phyloP scores from a whole-genome alignment of 2,329 filamentous ascomycete genomes.

The Chalaropsis thielavioides region DNA sequence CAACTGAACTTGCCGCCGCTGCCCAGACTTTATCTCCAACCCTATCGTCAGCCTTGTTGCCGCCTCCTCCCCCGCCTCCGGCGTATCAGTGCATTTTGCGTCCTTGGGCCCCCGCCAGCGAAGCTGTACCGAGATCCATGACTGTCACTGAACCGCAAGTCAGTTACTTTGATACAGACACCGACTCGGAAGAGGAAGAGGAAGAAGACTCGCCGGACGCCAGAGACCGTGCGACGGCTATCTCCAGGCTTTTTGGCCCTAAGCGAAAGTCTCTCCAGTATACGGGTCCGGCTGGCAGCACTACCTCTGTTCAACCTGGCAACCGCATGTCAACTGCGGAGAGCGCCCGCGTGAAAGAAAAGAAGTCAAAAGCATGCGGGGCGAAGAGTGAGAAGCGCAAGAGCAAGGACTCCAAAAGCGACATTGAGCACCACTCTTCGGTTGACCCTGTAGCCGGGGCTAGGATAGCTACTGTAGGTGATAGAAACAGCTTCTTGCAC shows the following conservation, averaged over 20 bases:
- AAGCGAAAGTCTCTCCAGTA: constrained; percentile 1
- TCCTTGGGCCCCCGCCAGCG: constrained; percentile 1
- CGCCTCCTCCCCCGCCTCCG: background rate
- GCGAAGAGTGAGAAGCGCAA: background rate
- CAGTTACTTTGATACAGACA: constrained; percentile 15
- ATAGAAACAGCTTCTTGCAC: constrained; percentile 8
- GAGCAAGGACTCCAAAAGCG: background rate
- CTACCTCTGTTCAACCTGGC: background rate
- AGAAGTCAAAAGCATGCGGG: background rate
- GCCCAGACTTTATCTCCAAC: background rate
- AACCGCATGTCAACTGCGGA: background rate
- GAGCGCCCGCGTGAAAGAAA: background rate
- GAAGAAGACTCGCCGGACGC: background rate
- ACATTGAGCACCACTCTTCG: background rate
- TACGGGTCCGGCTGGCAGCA: background rate
- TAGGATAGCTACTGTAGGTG: background rate
- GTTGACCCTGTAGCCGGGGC: background rate
- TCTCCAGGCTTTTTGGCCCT: constrained; percentile 14
- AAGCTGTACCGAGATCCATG: background rate
- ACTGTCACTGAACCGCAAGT: constrained; percentile 1
- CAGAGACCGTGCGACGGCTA: constrained; percentile 1
- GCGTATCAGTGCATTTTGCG: constrained; percentile 7
- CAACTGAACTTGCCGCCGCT: background rate
- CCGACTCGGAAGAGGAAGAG: constrained; percentile 7
- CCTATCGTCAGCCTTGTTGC: background rate